Conservation (phyloP, 257 asterid genomes). For the Datura wrightii region DNA sequence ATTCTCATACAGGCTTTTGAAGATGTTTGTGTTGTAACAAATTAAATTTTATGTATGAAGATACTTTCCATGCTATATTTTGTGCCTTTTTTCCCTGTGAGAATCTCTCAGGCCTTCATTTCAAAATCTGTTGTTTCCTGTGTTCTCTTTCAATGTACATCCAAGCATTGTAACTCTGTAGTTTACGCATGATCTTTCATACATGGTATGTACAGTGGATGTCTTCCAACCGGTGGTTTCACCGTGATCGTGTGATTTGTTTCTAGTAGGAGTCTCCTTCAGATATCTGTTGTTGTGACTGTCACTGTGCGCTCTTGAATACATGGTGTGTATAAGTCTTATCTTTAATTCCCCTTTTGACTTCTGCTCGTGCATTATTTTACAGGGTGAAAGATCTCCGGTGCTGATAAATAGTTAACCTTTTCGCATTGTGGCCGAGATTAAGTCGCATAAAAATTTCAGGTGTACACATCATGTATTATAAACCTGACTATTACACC, state of each 20-base stretch:
- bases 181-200: background rate
- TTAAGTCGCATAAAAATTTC: background rate
- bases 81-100: background rate
- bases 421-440: background rate
- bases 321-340: no score
- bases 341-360: background rate
- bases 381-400: background rate
- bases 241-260: background rate
- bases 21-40: conserved; percentile 15
- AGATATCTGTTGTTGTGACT: background rate
- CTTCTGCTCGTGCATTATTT: background rate
- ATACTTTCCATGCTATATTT: background rate
- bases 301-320: background rate
- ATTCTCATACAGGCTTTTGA: conserved; percentile 24
- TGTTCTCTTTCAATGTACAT: background rate
- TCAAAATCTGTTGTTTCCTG: background rate
- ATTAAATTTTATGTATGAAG: conserved; percentile 7
- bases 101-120: background rate
- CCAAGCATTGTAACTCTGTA: background rate
- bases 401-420: background rate
- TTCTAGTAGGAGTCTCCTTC: background rate
- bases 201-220: background rate
- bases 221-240: background rate
- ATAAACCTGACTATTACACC: background rate
- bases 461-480: background rate